Evolutionary conservation across 78 protist genomes (phyloP).

Genomic region (Guillardia theta): DNA sequence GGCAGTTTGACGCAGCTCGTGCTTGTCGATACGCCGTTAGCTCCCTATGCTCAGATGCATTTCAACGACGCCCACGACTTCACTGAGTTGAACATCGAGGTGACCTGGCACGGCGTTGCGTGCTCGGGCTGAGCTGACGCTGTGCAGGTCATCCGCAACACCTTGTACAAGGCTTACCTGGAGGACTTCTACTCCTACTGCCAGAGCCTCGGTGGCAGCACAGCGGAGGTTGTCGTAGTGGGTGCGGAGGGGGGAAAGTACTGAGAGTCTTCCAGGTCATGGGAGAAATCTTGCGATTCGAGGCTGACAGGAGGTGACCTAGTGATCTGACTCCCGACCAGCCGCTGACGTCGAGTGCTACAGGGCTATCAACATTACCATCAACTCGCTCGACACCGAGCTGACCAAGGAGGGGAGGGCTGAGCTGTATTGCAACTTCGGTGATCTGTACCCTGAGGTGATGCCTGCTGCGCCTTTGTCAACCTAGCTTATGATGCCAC

Average conservation of each 20-base stretch:
- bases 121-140: neutral
- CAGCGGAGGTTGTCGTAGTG: conserved; percentile 47
- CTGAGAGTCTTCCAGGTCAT: neutral
- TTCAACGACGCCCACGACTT: conserved; percentile 79
- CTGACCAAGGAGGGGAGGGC: conserved; percentile 82
- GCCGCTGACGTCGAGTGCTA: too few relatives aligned
- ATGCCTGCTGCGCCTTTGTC: neutral
- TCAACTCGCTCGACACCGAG: conserved; percentile 90
- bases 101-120: neutral
- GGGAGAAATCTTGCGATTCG: conserved; percentile 67
- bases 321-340: too few relatives aligned
- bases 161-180: conserved; percentile 92
- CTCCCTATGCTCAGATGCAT: neutral
- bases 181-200: conserved; percentile 92
- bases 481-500: conserved; percentile 60
- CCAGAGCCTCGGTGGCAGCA: conserved; percentile 81
- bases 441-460: conserved; percentile 77
- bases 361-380: conserved; percentile 89
- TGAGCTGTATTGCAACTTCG: conserved; percentile 62
- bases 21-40: conserved; percentile 75
- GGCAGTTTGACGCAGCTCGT: too few relatives aligned
- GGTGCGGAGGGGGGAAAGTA: neutral
- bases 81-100: conserved; percentile 91
- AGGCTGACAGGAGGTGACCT: conserved; percentile 98
- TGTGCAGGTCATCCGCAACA: conserved; percentile 79